These are phyloP conservation scores for Brasilioporus rufonigricans DNA, from an alignment of 768 basidiomycete genomes.

Conservation along the genomic window DNA sequence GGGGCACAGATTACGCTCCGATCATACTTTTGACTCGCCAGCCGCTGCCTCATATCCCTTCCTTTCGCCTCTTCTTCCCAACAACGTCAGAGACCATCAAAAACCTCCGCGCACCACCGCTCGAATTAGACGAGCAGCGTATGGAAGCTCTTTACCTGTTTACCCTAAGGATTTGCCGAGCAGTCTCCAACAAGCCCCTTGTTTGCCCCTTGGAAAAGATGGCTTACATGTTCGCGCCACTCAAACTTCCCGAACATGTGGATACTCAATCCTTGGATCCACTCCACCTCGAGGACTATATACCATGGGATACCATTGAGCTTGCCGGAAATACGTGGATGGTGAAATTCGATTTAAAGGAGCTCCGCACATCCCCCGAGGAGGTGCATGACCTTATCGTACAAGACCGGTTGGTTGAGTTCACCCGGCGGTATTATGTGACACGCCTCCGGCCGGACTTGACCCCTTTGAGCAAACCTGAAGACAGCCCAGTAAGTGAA, in stretches of 20 bases:
- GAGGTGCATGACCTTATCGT: constrained; percentile 64
- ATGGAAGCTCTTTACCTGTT: constrained; percentile 54
- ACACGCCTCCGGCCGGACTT: constrained; percentile 60
- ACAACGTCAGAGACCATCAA: constrained; percentile 43
- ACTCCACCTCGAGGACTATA: constrained; percentile 38
- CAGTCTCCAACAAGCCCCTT: constrained; percentile 67
- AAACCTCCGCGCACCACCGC: constrained; percentile 46
- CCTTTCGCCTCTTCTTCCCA: constrained; percentile 60
- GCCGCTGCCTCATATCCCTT: constrained; percentile 56
- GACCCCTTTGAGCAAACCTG: constrained; percentile 68
- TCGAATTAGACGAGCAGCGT: constrained; percentile 47
- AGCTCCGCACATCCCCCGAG: constrained; percentile 21
- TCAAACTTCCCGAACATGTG: constrained; percentile 35
- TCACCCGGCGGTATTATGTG: constrained; percentile 66
- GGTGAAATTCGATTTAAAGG: constrained; percentile 43
- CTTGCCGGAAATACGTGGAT: constrained; percentile 53
- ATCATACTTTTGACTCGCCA: constrained; percentile 64
- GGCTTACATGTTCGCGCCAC: constrained; percentile 67
- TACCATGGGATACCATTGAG: constrained; percentile 64
- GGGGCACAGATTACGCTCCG: constrained; percentile 45
- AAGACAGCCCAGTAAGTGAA: constrained; percentile 57
- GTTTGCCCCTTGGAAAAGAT: constrained; percentile 52
- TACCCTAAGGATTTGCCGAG: constrained; percentile 60
- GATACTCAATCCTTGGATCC: constrained; percentile 24
- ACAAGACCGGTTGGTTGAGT: constrained; percentile 76